These are phyloP conservation scores for Tetradesmus lagerheimii DNA, from an alignment of 139 green algal genomes.

Conservation along the genomic window DNA sequence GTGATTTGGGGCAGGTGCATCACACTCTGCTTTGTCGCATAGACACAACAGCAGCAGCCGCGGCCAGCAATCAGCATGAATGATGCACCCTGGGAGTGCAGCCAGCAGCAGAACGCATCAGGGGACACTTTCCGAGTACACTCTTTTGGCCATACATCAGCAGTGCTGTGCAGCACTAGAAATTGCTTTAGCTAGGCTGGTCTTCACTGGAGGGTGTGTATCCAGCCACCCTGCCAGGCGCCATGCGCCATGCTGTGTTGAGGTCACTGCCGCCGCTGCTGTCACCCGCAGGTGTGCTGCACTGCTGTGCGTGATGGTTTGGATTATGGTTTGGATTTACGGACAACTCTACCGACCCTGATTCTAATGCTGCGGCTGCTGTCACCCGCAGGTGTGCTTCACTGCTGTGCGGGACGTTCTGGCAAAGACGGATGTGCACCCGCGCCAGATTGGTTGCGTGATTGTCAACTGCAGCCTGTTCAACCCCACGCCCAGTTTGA, in stretches of 20 bases:
- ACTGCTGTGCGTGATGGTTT: slow-evolving; percentile 79
- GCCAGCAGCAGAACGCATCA: no score
- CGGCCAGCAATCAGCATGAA: slow-evolving; percentile 72
- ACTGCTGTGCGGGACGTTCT: slow-evolving; percentile 78
- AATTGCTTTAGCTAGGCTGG: no score
- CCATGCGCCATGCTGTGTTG: neutral
- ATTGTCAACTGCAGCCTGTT: slow-evolving; percentile 98
- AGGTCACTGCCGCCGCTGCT: neutral
- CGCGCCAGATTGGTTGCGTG: slow-evolving; percentile 90
- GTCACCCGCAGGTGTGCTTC: slow-evolving; percentile 78
- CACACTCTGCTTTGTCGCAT: no score
- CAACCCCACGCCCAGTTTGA: slow-evolving; percentile 95
- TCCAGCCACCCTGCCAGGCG: no score
- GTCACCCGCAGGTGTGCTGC: slow-evolving; percentile 78
- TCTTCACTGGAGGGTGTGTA: no score
- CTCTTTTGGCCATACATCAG: no score
- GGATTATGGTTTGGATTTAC: no score
- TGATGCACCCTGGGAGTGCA: slow-evolving; percentile 86
- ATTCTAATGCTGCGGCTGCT: neutral
- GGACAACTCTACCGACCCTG: no score
- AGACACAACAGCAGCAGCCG: neutral
- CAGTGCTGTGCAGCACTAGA: neutral
- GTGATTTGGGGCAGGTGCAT: neutral
- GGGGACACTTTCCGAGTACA: no score
- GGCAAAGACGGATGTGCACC: slow-evolving; percentile 60